These are phyloP conservation scores for Pythium rishiriense DNA, from an alignment of 352 stramenopile species.

Conservation along the genomic window DNA sequence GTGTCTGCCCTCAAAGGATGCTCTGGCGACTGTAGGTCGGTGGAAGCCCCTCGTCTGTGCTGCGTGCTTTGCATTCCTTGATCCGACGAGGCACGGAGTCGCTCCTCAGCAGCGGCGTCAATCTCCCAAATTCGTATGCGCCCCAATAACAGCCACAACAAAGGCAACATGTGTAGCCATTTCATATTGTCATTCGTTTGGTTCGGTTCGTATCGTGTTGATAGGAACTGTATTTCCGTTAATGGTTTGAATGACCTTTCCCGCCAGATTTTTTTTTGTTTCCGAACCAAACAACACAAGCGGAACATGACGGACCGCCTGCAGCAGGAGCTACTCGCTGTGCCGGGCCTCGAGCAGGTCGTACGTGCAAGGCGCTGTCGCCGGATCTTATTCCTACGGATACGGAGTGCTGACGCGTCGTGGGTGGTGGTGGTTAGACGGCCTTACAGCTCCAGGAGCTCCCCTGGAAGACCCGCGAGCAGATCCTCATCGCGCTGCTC, in stretches of 20 bases:
- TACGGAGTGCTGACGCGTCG: background rate
- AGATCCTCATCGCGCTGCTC: slow-evolving; percentile 47
- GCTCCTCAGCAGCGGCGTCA: no score
- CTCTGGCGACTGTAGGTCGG: background rate
- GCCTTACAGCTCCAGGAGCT: slow-evolving; percentile 45
- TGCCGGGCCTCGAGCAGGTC: slow-evolving; percentile 21
- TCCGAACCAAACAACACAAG: no score
- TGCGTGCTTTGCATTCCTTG: no score
- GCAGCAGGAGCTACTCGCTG: slow-evolving; percentile 22
- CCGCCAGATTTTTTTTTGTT: slow-evolving; percentile 4
- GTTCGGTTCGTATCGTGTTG: slow-evolving; percentile 3
- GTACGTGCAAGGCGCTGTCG: background rate
- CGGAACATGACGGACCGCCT: slow-evolving; percentile 24
- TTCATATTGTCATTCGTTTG: no score
- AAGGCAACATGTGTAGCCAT: slow-evolving; percentile 7
- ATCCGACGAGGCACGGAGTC: no score
- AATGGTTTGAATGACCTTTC: slow-evolving; percentile 3
- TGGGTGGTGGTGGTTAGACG: slow-evolving; percentile 17
- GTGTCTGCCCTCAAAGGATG: no score
- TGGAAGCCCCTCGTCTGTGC: no score
- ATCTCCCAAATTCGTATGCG: slow-evolving; percentile 4
- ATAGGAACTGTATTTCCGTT: slow-evolving; percentile 3
- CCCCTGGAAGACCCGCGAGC: slow-evolving; percentile 48
- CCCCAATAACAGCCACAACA: background rate
- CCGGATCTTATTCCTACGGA: background rate